Conservation (phyloP, 2,329 filamentous ascomycete species). For the Chrysoporthe cubensis region DNA sequence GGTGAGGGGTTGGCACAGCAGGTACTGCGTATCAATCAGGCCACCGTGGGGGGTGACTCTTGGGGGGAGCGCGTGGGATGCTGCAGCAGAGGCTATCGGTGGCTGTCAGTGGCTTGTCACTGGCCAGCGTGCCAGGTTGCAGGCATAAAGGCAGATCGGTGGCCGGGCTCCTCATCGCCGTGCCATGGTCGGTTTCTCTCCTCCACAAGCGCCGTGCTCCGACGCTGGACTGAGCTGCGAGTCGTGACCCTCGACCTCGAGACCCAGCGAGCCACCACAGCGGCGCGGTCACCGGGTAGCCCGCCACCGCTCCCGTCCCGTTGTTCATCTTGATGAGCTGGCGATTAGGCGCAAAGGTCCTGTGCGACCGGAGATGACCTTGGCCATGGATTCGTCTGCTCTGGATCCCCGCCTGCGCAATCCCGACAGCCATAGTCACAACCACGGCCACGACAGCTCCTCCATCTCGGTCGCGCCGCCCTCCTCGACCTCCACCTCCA, state of each 20-base stretch:
- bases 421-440: conserved; percentile 5
- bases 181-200: conserved; percentile 21
- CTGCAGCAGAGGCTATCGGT: no score
- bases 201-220: conserved; percentile 27
- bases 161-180: conserved; percentile 18
- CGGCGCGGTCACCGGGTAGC: conserved; percentile 11
- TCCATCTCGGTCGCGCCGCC: conserved; percentile 20
- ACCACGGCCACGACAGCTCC: background rate
- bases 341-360: conserved; percentile 8
- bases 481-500: conserved; percentile 11
- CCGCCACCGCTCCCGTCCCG: background rate
- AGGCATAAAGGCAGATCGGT: conserved; percentile 20
- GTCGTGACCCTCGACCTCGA: conserved; percentile 5
- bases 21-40: background rate
- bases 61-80: background rate
- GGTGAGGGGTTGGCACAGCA: background rate
- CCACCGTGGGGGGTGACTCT: background rate
- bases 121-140: background rate
- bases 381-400: conserved; percentile 27
- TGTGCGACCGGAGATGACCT: conserved; percentile 10
- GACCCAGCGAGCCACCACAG: background rate
- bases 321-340: conserved; percentile 6
- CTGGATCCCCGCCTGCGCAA: conserved; percentile 29
- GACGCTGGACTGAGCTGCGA: conserved; percentile 11
- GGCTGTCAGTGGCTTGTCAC: background rate